Evolutionary conservation across 2,329 filamentous ascomycete species (phyloP).

Genomic region (Aspergillus latus): DNA sequence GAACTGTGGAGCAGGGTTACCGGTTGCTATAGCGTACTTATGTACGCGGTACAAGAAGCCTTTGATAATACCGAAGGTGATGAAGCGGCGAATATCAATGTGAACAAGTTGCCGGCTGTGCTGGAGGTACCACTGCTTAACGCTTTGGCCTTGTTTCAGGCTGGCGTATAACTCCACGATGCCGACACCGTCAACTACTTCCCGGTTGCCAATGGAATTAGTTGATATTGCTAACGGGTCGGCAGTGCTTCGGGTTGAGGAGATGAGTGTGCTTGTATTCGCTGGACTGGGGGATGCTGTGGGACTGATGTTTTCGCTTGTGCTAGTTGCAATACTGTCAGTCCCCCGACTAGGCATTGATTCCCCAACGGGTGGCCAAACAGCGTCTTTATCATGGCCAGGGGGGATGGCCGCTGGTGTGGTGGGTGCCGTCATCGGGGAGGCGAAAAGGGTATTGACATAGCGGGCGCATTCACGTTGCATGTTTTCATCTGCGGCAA

Average conservation of each 20-base stretch:
- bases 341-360: constrained; percentile 17
- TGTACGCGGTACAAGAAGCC: constrained; percentile 90
- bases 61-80: constrained; percentile 96
- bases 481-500: constrained; percentile 73
- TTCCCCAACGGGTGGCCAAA: constrained; percentile 46
- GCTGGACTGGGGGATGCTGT: constrained; percentile 14
- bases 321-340: constrained; percentile 17
- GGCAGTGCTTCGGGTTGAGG: constrained; percentile 11
- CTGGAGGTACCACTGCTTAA: constrained; percentile 81
- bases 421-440: constrained; percentile 22
- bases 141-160: constrained; percentile 78
- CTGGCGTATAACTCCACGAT: constrained; percentile 81
- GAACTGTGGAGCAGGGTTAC: constrained; percentile 29
- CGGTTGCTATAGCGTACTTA: constrained; percentile 71
- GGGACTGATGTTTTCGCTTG: constrained; percentile 16
- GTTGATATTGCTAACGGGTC: neutral
- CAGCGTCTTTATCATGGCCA: constrained; percentile 34
- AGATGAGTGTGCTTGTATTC: constrained; percentile 15
- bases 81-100: constrained; percentile 85
- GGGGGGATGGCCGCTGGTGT: constrained; percentile 20
- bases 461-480: constrained; percentile 88
- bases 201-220: constrained; percentile 11
- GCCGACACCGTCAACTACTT: constrained; percentile 44
- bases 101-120: constrained; percentile 70
- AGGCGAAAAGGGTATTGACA: constrained; percentile 59